Evolutionary conservation across 192 early-diverging fungal species (phyloP).

Genomic region (Phlyctochytrium arcticum): DNA sequence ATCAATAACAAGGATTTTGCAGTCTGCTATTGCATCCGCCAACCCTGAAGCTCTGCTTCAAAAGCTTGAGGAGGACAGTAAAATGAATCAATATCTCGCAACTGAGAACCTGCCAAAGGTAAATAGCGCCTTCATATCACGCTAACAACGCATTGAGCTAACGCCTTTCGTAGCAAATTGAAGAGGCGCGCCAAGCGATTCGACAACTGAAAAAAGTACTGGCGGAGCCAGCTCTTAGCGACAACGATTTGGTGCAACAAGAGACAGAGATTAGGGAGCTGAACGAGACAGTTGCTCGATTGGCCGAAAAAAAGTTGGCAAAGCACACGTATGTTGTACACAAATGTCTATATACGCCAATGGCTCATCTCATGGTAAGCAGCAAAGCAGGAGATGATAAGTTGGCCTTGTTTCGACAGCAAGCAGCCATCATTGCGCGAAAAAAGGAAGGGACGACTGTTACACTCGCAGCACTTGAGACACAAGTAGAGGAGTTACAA

Average conservation of each 20-base stretch:
- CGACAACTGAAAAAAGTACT: slow-evolving; percentile 45
- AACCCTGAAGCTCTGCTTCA: slow-evolving; percentile 43
- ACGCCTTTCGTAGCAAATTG: slow-evolving; percentile 27
- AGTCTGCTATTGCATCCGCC: slow-evolving; percentile 33
- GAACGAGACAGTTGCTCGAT: slow-evolving; percentile 41
- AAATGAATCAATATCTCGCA: slow-evolving; percentile 57
- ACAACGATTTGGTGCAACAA: slow-evolving; percentile 40
- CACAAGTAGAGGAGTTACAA: slow-evolving; percentile 36
- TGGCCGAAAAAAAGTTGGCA: slow-evolving; percentile 47
- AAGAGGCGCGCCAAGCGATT: slow-evolving; percentile 40
- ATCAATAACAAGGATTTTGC: too few relatives aligned
- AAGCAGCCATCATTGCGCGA: slow-evolving; percentile 54
- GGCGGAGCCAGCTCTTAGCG: slow-evolving; percentile 35
- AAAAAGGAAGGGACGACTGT: slow-evolving; percentile 56
- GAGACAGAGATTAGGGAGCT: slow-evolving; percentile 49
- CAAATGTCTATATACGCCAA: too few relatives aligned
- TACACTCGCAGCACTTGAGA: slow-evolving; percentile 27
- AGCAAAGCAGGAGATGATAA: slow-evolving; percentile 58
- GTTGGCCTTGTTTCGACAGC: slow-evolving; percentile 56
- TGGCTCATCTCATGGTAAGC: neutral
- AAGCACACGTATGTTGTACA: slow-evolving; percentile 42
- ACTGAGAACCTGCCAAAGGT: slow-evolving; percentile 55
- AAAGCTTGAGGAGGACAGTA: slow-evolving; percentile 54
- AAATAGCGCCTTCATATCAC: too few relatives aligned
- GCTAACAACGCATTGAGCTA: too few relatives aligned